Evolutionary conservation across 495 filamentous ascomycete species (phyloP).

Genomic region (Trichocladium uniseriatum): DNA sequence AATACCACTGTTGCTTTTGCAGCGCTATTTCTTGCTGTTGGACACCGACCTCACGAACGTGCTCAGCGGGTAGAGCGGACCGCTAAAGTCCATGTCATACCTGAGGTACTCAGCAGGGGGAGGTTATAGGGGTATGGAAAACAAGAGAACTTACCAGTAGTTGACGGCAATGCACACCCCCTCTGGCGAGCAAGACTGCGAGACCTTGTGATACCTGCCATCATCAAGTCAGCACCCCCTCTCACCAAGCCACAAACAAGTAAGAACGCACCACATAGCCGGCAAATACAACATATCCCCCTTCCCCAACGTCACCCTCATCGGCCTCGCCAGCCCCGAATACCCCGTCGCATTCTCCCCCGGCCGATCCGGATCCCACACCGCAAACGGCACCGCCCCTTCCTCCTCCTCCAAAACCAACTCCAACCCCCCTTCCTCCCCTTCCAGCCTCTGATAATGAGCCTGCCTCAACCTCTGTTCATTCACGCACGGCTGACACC

Average conservation of each 20-base stretch:
- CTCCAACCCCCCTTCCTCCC: slow-evolving; percentile 11
- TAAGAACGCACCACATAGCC: slow-evolving; percentile 52
- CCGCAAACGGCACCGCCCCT: slow-evolving; percentile 51
- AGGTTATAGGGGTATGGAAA: neutral
- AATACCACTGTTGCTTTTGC: neutral
- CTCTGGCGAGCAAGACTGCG: slow-evolving; percentile 51
- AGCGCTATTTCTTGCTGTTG: neutral
- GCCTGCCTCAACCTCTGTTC: slow-evolving; percentile 45
- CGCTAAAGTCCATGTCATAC: slow-evolving; percentile 62
- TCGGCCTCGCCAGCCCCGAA: slow-evolving; percentile 43
- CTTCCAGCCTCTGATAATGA: slow-evolving; percentile 33
- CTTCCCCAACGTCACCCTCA: slow-evolving; percentile 52
- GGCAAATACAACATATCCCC: slow-evolving; percentile 79
- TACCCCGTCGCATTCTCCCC: slow-evolving; percentile 39
- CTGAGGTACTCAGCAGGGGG: slow-evolving; percentile 26
- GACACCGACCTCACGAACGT: slow-evolving; percentile 40
- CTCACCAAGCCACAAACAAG: neutral
- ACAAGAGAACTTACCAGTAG: slow-evolving; percentile 52
- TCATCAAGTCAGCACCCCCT: neutral
- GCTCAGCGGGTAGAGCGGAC: slow-evolving; percentile 48
- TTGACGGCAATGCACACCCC: slow-evolving; percentile 66
- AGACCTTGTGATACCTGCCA: slow-evolving; percentile 53
- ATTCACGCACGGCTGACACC: slow-evolving; percentile 52
- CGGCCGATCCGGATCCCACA: slow-evolving; percentile 60
- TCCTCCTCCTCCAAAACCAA: slow-evolving; percentile 31